A percentile compares a stretch with the other conserved stretches of the same genome.
Evolutionary conservation across 139 green algal species (phyloP).

Genomic region (Spirogloea muscicola): DNA sequence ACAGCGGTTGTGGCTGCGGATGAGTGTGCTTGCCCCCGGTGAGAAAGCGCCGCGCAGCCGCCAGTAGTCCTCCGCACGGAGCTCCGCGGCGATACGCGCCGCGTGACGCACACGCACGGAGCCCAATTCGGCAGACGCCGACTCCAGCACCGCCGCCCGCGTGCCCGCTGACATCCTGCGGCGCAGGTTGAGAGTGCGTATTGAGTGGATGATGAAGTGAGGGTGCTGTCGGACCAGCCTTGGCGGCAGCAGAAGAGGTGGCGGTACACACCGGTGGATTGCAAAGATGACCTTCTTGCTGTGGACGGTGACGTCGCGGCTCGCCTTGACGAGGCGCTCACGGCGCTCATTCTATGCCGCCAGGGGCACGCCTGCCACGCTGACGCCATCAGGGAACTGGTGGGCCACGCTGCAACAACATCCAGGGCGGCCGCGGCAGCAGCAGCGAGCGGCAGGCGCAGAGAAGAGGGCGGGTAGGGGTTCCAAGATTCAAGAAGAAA

Average conservation of each 20-base stretch:
- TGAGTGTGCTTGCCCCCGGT: conserved; percentile 24
- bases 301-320: conserved; percentile 39
- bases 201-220: no score
- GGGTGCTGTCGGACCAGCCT: no score
- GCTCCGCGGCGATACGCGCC: conserved; percentile 5
- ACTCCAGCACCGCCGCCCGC: conserved; percentile 10
- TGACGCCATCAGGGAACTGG: no score
- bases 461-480: no score
- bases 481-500: no score
- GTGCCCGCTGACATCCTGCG: conserved; percentile 2
- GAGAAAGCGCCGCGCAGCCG: conserved; percentile 31
- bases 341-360: conserved; percentile 38
- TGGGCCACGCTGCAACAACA: no score
- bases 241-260: no score
- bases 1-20: neutral
- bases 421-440: no score
- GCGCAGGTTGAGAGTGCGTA: no score
- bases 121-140: conserved; percentile 21
- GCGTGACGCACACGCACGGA: conserved; percentile 1
- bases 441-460: no score
- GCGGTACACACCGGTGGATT: conserved; percentile 42
- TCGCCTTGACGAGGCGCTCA: conserved; percentile 44
- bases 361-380: no score
- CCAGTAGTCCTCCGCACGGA: conserved; percentile 42
- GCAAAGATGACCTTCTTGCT: conserved; percentile 49